phyloP scores from a whole-genome alignment of 306 rosid genomes.

The Trifolium dubium region DNA sequence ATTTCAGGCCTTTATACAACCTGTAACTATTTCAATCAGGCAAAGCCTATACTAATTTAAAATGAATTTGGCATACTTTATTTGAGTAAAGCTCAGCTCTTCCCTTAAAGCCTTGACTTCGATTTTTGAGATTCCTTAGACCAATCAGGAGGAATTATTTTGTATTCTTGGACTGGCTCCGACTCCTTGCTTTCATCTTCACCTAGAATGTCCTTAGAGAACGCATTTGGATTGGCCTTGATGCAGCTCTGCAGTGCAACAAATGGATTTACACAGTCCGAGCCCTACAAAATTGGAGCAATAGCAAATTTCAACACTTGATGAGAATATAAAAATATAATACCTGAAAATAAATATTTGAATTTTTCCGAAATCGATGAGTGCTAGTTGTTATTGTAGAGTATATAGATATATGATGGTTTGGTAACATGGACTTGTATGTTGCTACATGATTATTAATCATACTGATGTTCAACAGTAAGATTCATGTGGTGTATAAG shows the following conservation, averaged over 20 bases:
- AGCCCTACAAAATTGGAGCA: constrained; percentile 63
- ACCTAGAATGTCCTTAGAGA: constrained; percentile 64
- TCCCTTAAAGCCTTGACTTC: constrained; percentile 64
- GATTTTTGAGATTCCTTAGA: constrained; percentile 62
- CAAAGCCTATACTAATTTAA: constrained; percentile 22
- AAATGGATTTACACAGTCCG: constrained; percentile 87
- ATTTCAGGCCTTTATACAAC: neutral
- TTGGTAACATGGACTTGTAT: constrained; percentile 8
- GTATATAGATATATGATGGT: neutral
- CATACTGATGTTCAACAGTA: constrained; percentile 1
- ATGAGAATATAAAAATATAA: constrained; percentile 32
- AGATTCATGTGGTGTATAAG: neutral
- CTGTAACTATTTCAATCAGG: neutral
- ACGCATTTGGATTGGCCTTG: constrained; percentile 83
- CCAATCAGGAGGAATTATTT: constrained; percentile 76
- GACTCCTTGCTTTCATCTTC: constrained; percentile 56
- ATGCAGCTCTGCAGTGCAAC: constrained; percentile 88
- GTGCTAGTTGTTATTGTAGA: neutral
- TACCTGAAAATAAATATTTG: constrained; percentile 23
- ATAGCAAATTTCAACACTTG: constrained; percentile 22
- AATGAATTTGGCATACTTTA: constrained; percentile 9
- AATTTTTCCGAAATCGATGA: constrained; percentile 11
- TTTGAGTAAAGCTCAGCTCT: constrained; percentile 6
- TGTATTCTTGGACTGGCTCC: constrained; percentile 57
- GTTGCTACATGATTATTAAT: constrained; percentile 1